Evolutionary conservation across 2,329 filamentous ascomycete genomes (phyloP), one percentile per base, ranked within the genome.

Genomic region (Chalaropsis thielavioides): DNA sequence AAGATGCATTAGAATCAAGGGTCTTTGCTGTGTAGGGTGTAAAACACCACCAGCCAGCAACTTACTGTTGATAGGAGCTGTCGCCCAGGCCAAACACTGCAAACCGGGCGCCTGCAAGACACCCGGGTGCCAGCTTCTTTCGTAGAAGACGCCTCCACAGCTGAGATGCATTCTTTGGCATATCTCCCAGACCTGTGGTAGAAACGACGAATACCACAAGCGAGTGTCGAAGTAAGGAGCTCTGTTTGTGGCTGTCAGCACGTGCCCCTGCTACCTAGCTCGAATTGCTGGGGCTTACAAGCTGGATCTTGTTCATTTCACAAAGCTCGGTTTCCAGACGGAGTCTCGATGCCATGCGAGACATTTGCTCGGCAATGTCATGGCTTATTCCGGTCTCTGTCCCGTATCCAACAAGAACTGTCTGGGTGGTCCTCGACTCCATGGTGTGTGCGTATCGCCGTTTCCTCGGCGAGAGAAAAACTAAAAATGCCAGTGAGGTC

Each of bases 311-410:
- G 72, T 96, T 85, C 75, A 97, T 83, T 73, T 92, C 90, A 65
- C 84, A 82, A 27, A 96, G 84, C 62, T 82, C 80, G 24, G 87
- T 89, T 68, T 81, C 75, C 74, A 97, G 96, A 71, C 85, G 89
- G 66, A 96, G 77, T 40, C 92, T 82, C 75, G 92, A 85, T 43
- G 85, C 82, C 69, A 89, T 75, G 49, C 85, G 80, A 46, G 87
- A 89, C 68, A 97, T 78, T 73, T 96, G 90, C 71, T 90, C 86
- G 22, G 94, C 92, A 68, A 92, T 83, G 75, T 97, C 92, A 75
- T 96, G 89, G 64, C 90, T 87, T 72, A 94, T 96, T 65, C 94
- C 94, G 24, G 92, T 97, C 77, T 99, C 94, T 46, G 92, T 95
- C 64, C 90, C 94, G 76, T 96, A 99, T 41, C 95, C 81, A 66